phyloP scores from a whole-genome alignment of 2,329 filamentous ascomycete genomes.

The Ophiostoma australiae region DNA sequence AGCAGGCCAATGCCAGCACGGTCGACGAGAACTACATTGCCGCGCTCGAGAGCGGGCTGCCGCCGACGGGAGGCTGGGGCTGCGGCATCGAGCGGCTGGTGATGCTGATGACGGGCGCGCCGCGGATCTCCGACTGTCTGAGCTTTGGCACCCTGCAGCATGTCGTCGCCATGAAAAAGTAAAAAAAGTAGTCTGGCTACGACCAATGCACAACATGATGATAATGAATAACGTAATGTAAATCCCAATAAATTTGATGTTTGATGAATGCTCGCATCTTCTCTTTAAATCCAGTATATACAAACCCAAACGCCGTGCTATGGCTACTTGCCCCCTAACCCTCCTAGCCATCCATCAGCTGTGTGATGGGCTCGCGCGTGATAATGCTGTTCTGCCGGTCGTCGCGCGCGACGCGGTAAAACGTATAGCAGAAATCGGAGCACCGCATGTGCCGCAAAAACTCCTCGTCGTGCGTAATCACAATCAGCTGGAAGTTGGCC shows the following conservation, averaged over 20 bases:
- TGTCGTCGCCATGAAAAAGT: slow-evolving; percentile 42
- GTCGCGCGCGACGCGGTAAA: slow-evolving; percentile 80
- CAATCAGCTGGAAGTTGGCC: slow-evolving; percentile 93
- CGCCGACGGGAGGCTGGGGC: slow-evolving; percentile 96
- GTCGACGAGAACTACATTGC: slow-evolving; percentile 77
- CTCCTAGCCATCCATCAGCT: slow-evolving; percentile 37
- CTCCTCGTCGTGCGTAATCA: slow-evolving; percentile 98
- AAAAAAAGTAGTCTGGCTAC: not conserved
- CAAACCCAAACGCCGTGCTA: not conserved
- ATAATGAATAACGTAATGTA: not conserved
- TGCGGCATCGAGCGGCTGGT: slow-evolving; percentile 85
- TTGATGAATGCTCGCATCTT: too few species aligned
- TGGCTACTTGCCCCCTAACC: not conserved
- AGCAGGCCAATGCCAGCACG: slow-evolving; percentile 43
- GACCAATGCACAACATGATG: not conserved
- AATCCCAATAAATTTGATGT: not conserved
- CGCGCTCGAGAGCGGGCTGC: slow-evolving; percentile 80
- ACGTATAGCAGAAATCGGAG: slow-evolving; percentile 85
- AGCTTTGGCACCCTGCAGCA: slow-evolving; percentile 81
- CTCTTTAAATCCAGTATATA: not conserved
- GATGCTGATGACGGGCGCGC: slow-evolving; percentile 79
- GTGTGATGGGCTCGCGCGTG: slow-evolving; percentile 59
- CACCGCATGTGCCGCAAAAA: slow-evolving; percentile 92
- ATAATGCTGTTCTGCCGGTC: slow-evolving; percentile 85
- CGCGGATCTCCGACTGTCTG: slow-evolving; percentile 78